Evolutionary conservation across 257 asterid genomes (phyloP).

Genomic region (Paulownia fortunei): DNA sequence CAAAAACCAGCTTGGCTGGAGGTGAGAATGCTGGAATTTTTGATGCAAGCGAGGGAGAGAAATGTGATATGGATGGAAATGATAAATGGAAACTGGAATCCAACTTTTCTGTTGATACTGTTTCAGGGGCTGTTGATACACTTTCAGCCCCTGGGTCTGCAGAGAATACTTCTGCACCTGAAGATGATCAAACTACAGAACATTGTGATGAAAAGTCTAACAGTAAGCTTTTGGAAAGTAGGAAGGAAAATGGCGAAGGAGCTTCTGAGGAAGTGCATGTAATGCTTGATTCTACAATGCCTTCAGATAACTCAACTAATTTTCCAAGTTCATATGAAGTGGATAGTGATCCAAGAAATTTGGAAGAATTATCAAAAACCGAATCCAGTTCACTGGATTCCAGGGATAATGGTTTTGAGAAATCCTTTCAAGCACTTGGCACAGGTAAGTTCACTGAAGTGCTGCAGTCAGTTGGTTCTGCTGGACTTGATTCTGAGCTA

Average conservation of each 20-base stretch:
- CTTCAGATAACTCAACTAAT: slow-evolving; percentile 26
- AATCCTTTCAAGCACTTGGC: slow-evolving; percentile 17
- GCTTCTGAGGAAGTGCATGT: slow-evolving; percentile 33
- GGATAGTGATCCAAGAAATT: slow-evolving; percentile 30
- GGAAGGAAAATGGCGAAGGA: slow-evolving; percentile 37
- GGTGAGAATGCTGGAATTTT: slow-evolving; percentile 28
- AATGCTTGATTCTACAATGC: slow-evolving; percentile 22
- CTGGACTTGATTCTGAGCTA: slow-evolving; percentile 1
- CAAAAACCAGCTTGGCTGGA: slow-evolving; percentile 17
- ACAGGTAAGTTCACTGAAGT: slow-evolving; percentile 10
- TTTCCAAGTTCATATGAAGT: slow-evolving; percentile 32
- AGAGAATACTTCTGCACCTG: slow-evolving; percentile 22
- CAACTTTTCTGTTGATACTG: slow-evolving; percentile 28
- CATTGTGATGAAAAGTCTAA: slow-evolving; percentile 34
- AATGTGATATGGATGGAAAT: slow-evolving; percentile 16
- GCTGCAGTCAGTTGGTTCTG: slow-evolving; percentile 19
- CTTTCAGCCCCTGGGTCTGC: slow-evolving; percentile 21
- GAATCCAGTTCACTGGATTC: slow-evolving; percentile 28
- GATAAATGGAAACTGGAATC: slow-evolving; percentile 32
- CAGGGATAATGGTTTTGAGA: slow-evolving; percentile 29
- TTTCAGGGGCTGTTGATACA: too few species aligned
- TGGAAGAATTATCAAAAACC: slow-evolving; percentile 25
- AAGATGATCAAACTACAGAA: slow-evolving; percentile 33
- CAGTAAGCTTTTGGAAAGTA: slow-evolving; percentile 27
- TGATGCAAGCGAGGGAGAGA: slow-evolving; percentile 29